Conservation (phyloP, 805 yeast genomes). For the Metschnikowia arizonensis region DNA sequence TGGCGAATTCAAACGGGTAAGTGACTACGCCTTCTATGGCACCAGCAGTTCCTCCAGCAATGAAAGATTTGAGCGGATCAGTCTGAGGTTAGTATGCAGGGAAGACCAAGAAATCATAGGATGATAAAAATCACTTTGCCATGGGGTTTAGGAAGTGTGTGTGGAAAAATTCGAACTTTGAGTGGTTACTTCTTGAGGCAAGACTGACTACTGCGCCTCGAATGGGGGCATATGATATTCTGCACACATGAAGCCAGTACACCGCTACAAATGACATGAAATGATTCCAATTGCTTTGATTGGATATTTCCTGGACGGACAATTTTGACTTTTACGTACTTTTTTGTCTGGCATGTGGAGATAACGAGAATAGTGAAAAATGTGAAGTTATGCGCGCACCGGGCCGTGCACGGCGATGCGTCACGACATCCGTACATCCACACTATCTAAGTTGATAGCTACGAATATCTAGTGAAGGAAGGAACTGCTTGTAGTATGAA, state of each 20-base stretch:
- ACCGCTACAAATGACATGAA: not conserved
- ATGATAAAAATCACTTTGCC: not conserved
- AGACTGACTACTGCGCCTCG: not conserved
- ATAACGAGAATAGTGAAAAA: conserved; percentile 2
- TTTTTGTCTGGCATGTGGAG: conserved; percentile 5
- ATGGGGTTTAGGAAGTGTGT: too few species aligned
- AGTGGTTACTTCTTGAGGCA: not conserved
- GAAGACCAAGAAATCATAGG: not conserved
- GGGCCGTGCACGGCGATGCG: conserved; percentile 4
- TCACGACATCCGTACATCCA: not conserved
- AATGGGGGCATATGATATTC: not conserved
- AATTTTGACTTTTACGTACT: not conserved
- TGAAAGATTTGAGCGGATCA: conserved; percentile 75
- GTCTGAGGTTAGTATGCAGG: conserved; percentile 22
- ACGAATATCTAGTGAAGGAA: not conserved
- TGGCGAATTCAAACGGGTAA: conserved; percentile 96
- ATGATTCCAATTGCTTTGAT: not conserved
- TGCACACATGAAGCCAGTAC: not conserved
- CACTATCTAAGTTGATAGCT: not conserved
- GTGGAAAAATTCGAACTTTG: not conserved
- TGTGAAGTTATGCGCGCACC: not conserved
- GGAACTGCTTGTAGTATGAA: too few species aligned
- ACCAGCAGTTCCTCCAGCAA: conserved; percentile 96
- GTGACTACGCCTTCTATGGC: conserved; percentile 91
- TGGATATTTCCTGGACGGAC: not conserved